Conservation (phyloP, 2,329 filamentous ascomycete genomes). For the Ceratocystis albifundus region DNA sequence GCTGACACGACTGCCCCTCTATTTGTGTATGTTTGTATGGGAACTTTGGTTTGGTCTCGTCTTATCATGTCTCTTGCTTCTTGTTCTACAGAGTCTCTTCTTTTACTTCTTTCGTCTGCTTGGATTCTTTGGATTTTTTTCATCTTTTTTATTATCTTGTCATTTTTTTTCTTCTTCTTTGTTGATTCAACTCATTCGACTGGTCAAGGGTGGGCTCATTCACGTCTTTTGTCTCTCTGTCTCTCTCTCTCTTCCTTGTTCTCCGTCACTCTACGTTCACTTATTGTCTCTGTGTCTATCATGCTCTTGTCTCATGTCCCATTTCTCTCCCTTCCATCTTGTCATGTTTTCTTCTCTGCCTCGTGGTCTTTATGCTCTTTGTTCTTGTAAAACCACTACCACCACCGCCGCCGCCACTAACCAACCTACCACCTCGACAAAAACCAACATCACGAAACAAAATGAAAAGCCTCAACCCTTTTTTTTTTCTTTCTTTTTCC, state of each 20-base stretch:
- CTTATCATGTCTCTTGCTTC: neutral
- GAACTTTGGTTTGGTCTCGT: too few species aligned
- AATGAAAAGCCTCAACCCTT: neutral
- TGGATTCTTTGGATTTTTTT: conserved; percentile 1
- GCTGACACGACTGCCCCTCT: neutral
- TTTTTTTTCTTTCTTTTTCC: neutral
- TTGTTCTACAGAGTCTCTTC: neutral
- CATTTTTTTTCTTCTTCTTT: neutral
- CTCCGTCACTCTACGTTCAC: neutral
- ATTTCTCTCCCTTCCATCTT: neutral
- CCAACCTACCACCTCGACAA: neutral
- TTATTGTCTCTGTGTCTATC: neutral
- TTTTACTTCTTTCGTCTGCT: neutral
- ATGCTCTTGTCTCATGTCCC: neutral
- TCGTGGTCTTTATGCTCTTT: neutral
- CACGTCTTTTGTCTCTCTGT: neutral
- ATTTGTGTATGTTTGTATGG: neutral
- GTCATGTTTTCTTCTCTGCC: neutral
- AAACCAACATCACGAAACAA: neutral
- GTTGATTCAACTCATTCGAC: neutral
- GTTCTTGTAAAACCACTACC: neutral
- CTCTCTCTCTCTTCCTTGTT: neutral
- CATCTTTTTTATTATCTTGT: neutral
- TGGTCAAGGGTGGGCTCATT: neutral
- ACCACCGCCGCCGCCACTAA: too few species aligned